Conservation (phyloP, 495 filamentous ascomycete species). For the Neurospora hispaniola region DNA sequence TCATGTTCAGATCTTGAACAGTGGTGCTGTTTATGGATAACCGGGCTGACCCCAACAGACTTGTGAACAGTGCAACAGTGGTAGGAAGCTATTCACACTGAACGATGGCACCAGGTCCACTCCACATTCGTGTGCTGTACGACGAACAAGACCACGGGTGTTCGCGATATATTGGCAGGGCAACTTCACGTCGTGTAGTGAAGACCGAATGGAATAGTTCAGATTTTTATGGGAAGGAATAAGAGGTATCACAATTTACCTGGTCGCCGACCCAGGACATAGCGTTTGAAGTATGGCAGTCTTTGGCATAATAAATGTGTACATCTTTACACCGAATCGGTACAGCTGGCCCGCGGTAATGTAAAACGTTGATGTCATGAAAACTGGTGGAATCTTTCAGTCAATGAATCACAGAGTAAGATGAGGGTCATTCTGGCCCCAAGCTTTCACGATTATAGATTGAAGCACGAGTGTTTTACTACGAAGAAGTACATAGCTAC, state of each 20-base stretch:
- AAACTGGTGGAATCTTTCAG: neutral
- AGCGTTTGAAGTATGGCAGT: neutral
- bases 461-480: neutral
- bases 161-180: neutral
- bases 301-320: neutral
- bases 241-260: neutral
- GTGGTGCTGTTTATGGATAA: neutral
- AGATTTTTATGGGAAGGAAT: too few relatives aligned
- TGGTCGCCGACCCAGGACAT: neutral
- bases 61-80: neutral
- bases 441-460: neutral
- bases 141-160: neutral
- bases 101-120: too few relatives aligned
- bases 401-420: neutral
- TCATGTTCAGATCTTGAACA: neutral
- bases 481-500: neutral
- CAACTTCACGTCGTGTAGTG: too few relatives aligned
- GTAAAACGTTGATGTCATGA: neutral
- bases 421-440: neutral
- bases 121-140: neutral
- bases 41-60: neutral
- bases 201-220: too few relatives aligned
- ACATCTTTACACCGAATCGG: neutral
- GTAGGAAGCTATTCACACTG: too few relatives aligned
- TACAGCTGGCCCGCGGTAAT: too few relatives aligned